A percentile compares a stretch with the other conserved stretches of the same genome.
phyloP scores from a whole-genome alignment of 83 land plant species.

The Diphasiastrum complanatum region DNA sequence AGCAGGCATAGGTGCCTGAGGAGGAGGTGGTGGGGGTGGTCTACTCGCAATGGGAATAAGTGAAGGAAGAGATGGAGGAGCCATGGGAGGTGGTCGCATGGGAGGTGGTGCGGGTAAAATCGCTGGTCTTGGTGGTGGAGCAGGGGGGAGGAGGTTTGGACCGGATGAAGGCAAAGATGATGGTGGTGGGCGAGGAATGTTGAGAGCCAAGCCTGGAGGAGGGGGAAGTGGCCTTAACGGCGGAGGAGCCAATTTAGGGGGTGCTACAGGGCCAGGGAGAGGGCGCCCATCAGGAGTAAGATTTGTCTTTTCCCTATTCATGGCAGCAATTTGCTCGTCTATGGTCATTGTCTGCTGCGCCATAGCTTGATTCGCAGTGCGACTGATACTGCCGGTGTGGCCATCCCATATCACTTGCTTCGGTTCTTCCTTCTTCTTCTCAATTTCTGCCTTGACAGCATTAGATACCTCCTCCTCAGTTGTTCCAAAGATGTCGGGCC shows the following conservation, averaged over 20 bases:
- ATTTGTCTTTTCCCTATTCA: slow-evolving; percentile 26
- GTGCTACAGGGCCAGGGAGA: slow-evolving; percentile 80
- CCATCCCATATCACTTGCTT: slow-evolving; percentile 99
- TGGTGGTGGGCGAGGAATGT: slow-evolving; percentile 67
- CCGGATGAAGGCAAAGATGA: slow-evolving; percentile 41
- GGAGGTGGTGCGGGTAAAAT: slow-evolving; percentile 43
- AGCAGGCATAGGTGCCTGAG: slow-evolving; percentile 39
- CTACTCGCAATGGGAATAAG: slow-evolving; percentile 15
- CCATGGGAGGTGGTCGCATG: slow-evolving; percentile 5
- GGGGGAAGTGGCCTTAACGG: slow-evolving; percentile 82
- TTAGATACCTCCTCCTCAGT: slow-evolving; percentile 99
- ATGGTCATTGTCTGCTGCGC: slow-evolving; percentile 52
- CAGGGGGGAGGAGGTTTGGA: slow-evolving; percentile 30
- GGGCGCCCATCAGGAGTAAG: slow-evolving; percentile 30
- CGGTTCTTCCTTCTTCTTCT: slow-evolving; percentile 93
- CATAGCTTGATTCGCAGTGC: slow-evolving; percentile 95
- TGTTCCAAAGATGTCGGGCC: slow-evolving; percentile 98
- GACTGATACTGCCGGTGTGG: slow-evolving; percentile 90
- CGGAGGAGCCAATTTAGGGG: slow-evolving; percentile 65
- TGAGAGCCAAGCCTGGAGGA: slow-evolving; percentile 76
- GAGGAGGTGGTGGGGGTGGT: slow-evolving; percentile 56
- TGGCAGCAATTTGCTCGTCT: slow-evolving; percentile 59
- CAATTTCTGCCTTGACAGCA: slow-evolving; percentile 97
- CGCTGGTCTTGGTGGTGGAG: slow-evolving; percentile 51
- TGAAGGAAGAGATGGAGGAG: too few species aligned